Evolutionary conservation across 2,329 filamentous ascomycete species (phyloP).

Genomic region (Cladosporium velox): DNA sequence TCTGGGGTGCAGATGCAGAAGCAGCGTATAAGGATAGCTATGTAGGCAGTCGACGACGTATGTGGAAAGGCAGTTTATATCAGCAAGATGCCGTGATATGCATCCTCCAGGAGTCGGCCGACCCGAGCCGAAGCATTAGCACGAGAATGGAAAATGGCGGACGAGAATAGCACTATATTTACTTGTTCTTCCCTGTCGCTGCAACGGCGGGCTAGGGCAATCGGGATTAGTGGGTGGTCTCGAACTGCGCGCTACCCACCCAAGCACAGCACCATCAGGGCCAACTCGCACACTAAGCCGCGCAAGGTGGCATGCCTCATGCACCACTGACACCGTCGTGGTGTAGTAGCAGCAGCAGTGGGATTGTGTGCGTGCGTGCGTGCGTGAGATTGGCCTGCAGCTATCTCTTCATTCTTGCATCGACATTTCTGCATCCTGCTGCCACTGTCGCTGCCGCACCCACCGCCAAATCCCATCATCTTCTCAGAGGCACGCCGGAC

Average conservation of each 20-base stretch:
- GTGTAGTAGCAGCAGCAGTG: neutral
- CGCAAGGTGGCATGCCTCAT: conserved; percentile 2
- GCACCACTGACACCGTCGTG: neutral
- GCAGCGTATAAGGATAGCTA: neutral
- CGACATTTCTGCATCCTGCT: neutral
- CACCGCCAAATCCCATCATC: neutral
- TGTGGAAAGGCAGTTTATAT: neutral
- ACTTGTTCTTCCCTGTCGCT: neutral
- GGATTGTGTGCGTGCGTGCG: neutral
- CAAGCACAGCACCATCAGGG: neutral
- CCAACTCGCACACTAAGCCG: neutral
- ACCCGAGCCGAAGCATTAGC: neutral
- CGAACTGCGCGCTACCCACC: neutral
- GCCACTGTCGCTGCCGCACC: neutral
- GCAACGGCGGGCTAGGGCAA: neutral
- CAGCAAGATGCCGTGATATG: neutral
- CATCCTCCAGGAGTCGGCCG: neutral
- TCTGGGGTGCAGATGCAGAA: neutral
- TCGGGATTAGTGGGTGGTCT: neutral
- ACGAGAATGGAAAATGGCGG: neutral
- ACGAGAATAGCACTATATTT: conserved; percentile 2
- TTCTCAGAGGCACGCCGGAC: neutral
- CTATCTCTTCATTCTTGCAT: conserved; percentile 5
- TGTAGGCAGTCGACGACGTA: neutral
- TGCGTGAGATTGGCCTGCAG: conserved; percentile 10